Percentiles rank a stretch among this genome's conserved stretches.
These are phyloP conservation scores for Aspergillus carlsbadensis DNA, from an alignment of 495 filamentous ascomycete genomes.

Conservation along the genomic window DNA sequence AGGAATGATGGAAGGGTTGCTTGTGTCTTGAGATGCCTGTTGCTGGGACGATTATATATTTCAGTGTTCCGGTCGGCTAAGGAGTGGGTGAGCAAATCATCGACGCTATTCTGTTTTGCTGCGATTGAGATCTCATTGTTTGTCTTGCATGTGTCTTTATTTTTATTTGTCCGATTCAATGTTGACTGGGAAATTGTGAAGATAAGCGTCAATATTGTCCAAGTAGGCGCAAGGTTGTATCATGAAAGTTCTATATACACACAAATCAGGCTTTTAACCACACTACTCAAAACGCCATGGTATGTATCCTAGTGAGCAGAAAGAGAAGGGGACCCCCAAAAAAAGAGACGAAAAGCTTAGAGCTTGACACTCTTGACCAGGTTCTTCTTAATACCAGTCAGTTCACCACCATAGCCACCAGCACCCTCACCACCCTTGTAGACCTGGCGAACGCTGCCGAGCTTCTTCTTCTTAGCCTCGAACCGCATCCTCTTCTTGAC, in stretches of 20 bases:
- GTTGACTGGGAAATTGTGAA: too few relatives aligned
- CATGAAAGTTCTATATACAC: conserved; percentile 28
- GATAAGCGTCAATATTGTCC: too few relatives aligned
- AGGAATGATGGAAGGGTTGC: conserved; percentile 23
- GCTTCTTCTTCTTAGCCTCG: conserved; percentile 92
- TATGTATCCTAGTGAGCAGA: conserved; percentile 24
- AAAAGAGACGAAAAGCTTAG: conserved; percentile 43
- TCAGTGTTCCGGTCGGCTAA: neutral
- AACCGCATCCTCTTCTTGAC: conserved; percentile 97
- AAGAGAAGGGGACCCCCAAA: neutral
- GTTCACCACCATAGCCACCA: conserved; percentile 87
- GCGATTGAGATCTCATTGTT: neutral
- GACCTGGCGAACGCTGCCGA: conserved; percentile 74
- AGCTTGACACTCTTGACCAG: conserved; percentile 93
- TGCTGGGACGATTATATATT: conserved; percentile 9
- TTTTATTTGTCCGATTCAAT: neutral
- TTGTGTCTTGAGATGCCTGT: conserved; percentile 11
- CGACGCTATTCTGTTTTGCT: too few relatives aligned
- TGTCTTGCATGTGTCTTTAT: too few relatives aligned
- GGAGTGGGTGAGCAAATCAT: too few relatives aligned
- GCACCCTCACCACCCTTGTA: conserved; percentile 86
- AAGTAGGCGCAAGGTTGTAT: conserved; percentile 12
- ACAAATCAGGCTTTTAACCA: conserved; percentile 22
- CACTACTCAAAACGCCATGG: conserved; percentile 35
- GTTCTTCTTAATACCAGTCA: conserved; percentile 92